Base-by-base conservation (phyloP, 2,329 filamentous ascomycete species). In the Fusarium napiforme region DNA sequence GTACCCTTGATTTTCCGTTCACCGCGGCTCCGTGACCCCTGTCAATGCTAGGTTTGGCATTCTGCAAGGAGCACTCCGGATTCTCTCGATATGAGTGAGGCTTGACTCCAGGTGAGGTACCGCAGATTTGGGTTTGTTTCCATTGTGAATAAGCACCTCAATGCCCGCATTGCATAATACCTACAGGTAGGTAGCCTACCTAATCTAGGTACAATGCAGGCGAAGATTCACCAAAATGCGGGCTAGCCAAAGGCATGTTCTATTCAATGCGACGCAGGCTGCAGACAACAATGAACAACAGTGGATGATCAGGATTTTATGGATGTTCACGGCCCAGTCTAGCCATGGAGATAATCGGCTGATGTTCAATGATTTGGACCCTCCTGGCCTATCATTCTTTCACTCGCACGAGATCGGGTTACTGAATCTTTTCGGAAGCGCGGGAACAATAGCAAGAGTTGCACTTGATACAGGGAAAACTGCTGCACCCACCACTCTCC, bases 1-100 rank as follows among this genome's bases (percentile, higher is more conserved):
- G 80, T 65, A 45, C 15, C 28, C 34, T 16, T 43, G 77, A 81
- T 79, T 76, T 76, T 81, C 79, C 79, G 80, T 46, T 57, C 56
- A 56, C 78, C 75, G 78, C 64, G 50, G 61, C 67, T 45, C 53
- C 40, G 37, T 39, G 30, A 68, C 76, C 75, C 76, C 56, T 69
- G 70, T 70, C 74, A 28, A 23, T 67, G 61, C 50, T 34, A 34
- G 32, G 32, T 59, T 47, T 66, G 19, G 37, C 61, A 53, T 66
- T 46, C 64, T 69, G 57, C 72, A 73, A 76, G 72, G 74, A 71
- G 64, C 63, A 61, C 74, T 77, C 68, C 65, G 67, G 71, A 74
- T 68, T 72, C 72, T 61, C 61, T 76, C 62, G 53, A 58, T 53
- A 34, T 47, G 67, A 61, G 37, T 47, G 67, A 61, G 52, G 58